Percentiles rank a stretch among this genome's conserved stretches.
These are phyloP conservation scores for Penicillium pancosmium DNA, from an alignment of 495 filamentous ascomycete species.

Conservation along the genomic window DNA sequence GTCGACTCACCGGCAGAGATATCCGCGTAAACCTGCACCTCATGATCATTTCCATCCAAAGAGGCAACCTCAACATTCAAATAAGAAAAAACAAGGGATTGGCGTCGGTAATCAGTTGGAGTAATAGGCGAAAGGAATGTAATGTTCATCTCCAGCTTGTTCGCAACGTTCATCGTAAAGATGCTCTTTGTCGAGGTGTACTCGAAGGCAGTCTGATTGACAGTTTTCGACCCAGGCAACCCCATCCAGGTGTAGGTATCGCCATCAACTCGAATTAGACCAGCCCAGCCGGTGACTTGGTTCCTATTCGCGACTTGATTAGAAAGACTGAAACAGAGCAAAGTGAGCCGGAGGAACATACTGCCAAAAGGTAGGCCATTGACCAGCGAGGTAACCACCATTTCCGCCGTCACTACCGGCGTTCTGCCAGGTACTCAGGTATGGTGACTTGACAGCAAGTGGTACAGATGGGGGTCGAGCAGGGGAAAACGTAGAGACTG, in stretches of 20 bases:
- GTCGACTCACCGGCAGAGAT: conserved; percentile 58
- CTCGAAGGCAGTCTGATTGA: conserved; percentile 54
- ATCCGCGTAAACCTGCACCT: conserved; percentile 62
- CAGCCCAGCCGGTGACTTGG: conserved; percentile 56
- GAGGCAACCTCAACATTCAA: conserved; percentile 55
- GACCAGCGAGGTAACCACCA: conserved; percentile 59
- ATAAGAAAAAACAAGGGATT: conserved; percentile 60
- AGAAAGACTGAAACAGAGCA: conserved; percentile 1
- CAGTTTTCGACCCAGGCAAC: conserved; percentile 36
- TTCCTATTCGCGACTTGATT: conserved; percentile 34
- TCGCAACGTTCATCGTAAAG: conserved; percentile 55
- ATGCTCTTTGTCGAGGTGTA: conserved; percentile 63
- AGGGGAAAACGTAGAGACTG: conserved; percentile 53
- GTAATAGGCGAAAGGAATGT: conserved; percentile 61
- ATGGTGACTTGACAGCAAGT: conserved; percentile 60
- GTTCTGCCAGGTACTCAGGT: conserved; percentile 57
- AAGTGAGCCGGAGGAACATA: conserved; percentile 32
- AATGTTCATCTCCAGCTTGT: conserved; percentile 52
- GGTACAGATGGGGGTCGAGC: conserved; percentile 59
- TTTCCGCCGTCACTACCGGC: conserved; percentile 56
- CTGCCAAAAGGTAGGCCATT: conserved; percentile 61
- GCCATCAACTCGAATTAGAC: conserved; percentile 60
- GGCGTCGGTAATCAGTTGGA: conserved; percentile 57
- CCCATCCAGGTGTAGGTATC: conserved; percentile 62
- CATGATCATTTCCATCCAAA: conserved; percentile 53